A percentile compares a stretch with the other conserved stretches of the same genome.
phyloP scores from a whole-genome alignment of 352 stramenopile species.

The Globisporangium carolinianum region DNA sequence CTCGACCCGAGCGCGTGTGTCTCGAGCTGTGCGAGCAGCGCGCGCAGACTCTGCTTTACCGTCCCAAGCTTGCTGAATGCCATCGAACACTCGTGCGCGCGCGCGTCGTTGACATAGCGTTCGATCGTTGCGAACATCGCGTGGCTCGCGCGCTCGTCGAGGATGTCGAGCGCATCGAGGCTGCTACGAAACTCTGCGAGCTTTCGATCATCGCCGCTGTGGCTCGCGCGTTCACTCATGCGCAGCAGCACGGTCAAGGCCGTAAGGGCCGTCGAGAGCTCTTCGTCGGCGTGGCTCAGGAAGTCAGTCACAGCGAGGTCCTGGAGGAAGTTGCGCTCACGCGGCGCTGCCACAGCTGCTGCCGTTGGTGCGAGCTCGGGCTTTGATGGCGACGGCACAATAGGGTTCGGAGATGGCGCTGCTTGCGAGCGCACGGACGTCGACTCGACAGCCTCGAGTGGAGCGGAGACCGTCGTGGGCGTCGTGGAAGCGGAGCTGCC shows the following conservation, averaged over 20 bases:
- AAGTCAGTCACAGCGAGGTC: slow-evolving; percentile 64
- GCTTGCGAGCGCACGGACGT: background rate
- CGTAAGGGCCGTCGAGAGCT: slow-evolving; percentile 70
- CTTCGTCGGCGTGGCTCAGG: slow-evolving; percentile 61
- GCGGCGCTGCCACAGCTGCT: background rate
- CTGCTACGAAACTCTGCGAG: slow-evolving; percentile 54
- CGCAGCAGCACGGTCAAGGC: slow-evolving; percentile 64
- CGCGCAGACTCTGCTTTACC: slow-evolving; percentile 53
- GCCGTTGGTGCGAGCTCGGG: background rate
- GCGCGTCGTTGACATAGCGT: slow-evolving; percentile 18
- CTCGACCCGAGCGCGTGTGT: slow-evolving; percentile 33
- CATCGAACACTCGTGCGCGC: slow-evolving; percentile 24
- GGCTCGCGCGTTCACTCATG: slow-evolving; percentile 52
- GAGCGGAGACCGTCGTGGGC: background rate
- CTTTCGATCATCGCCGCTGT: slow-evolving; percentile 44
- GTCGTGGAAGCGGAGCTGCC: background rate
- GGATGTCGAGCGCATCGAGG: slow-evolving; percentile 57
- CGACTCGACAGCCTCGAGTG: too few relatives aligned
- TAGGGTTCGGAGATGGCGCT: background rate
- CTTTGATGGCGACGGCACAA: background rate
- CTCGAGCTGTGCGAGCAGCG: slow-evolving; percentile 53
- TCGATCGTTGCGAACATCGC: slow-evolving; percentile 29
- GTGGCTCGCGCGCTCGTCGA: slow-evolving; percentile 57
- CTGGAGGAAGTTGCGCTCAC: slow-evolving; percentile 51
- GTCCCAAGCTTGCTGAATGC: slow-evolving; percentile 43